Evolutionary conservation across 768 basidiomycete genomes (phyloP).

Genomic region (Psilocybe subaeruginosa): DNA sequence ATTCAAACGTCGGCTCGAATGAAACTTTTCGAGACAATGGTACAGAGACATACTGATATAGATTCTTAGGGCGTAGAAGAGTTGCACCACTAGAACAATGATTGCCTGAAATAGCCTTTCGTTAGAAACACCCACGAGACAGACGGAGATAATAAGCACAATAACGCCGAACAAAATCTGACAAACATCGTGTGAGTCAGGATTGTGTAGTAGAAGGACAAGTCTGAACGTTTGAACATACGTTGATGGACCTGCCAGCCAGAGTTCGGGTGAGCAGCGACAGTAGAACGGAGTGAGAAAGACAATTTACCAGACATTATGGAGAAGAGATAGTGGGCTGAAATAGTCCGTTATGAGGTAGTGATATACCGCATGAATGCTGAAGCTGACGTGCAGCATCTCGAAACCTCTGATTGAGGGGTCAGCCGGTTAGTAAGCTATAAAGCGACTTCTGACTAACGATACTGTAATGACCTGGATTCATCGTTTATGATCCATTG

Average conservation of each 20-base stretch:
- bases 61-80: slow-evolving; percentile 6
- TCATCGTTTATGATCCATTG: neutral
- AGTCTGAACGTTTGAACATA: neutral
- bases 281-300: no score
- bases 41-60: neutral
- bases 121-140: neutral
- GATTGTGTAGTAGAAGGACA: neutral
- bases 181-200: neutral
- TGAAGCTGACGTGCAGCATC: slow-evolving; percentile 3
- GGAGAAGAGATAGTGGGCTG: slow-evolving; percentile 2
- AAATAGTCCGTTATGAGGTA: slow-evolving; percentile 5
- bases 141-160: neutral
- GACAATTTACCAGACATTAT: neutral
- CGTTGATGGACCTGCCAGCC: slow-evolving; percentile 4
- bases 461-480: slow-evolving; percentile 1
- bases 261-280: no score
- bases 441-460: neutral
- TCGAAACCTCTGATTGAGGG: neutral
- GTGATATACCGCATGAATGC: slow-evolving; percentile 10
- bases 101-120: neutral
- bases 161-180: slow-evolving; percentile 4
- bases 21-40: no score
- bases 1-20: no score
- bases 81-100: slow-evolving; percentile 7
- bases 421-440: no score